Evolutionary conservation across 2,329 filamentous ascomycete genomes (phyloP).

Genomic region (Diaporthe helianthi): DNA sequence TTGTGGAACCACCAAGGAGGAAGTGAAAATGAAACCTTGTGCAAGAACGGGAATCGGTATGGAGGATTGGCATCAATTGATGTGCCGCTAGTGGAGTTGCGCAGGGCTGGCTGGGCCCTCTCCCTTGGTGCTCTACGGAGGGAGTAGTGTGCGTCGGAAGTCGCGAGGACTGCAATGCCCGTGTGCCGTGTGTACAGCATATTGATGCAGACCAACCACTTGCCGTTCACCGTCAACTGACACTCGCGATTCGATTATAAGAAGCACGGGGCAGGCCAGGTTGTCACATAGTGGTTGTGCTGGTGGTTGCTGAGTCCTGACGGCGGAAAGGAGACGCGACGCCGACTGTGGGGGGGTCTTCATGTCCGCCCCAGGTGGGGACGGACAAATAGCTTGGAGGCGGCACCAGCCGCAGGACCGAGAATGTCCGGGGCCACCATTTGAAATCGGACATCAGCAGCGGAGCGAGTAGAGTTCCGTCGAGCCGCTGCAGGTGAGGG

Average conservation of each 20-base stretch:
- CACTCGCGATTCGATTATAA: background rate
- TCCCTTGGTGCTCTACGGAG: too few relatives aligned
- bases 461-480: background rate
- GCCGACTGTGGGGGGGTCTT: background rate
- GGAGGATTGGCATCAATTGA: background rate
- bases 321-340: conserved; percentile 6
- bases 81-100: background rate
- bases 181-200: background rate
- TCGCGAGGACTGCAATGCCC: background rate
- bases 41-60: background rate
- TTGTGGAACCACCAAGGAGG: background rate
- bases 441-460: background rate
- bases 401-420: background rate
- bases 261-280: background rate
- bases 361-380: too few relatives aligned
- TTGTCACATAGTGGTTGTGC: background rate
- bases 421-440: background rate
- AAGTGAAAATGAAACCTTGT: background rate
- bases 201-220: background rate
- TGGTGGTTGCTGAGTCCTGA: too few relatives aligned
- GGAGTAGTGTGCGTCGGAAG: background rate
- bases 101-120: too few relatives aligned
- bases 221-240: background rate
- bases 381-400: background rate
- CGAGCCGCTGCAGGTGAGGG: background rate